Evolutionary conservation across 106 monocot genomes (phyloP), one percentile per base, ranked within the genome.

Genomic region (Vanilla planifolia): DNA sequence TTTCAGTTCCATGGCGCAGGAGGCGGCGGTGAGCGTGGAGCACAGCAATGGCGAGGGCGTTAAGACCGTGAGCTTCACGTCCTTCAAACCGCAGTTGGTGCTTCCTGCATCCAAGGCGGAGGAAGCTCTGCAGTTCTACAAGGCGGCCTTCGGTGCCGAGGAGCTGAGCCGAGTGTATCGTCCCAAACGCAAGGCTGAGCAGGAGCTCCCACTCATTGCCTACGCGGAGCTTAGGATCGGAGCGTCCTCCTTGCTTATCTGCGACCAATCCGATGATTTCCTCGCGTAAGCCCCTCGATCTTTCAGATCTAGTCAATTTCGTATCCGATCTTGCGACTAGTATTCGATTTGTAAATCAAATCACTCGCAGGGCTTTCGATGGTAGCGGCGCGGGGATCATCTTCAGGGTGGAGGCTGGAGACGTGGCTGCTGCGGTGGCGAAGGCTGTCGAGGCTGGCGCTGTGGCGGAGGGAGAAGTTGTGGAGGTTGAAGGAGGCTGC

Each of bases 171-270:
- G 83, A 4, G 11, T 62, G 27, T 35, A 34, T n/a, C 64, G 71
- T 58, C 48, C 71, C 44, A 82, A 82, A 48, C 65, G 77, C 57
- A 82, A 82, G 73, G 77, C 77, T 2, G 77, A 78, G 0, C 83
- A 78, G 58, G 78, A 78, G 62, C n/a, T 43, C 5, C 78, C 78
- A 0, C 48, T 57, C 25, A 43, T 78, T 27, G 41, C 71, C 66
- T 74, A 42, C 41, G 70, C 74, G 6, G 78, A 83, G 70, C 61
- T 83, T 41, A 78, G 67, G 70, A 77, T 83, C 55, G 66, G 83
- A 0, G 40, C 50, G 24, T 43, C 74, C 30, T 16, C 57, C 43
- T 57, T 83, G 43, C 61, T 78, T 21, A 71, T 83, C 66, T 78
- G 62, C 43, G 83, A 78, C 39, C 66, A 71, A 66, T 30, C 52